phyloP scores from a whole-genome alignment of 495 filamentous ascomycete genomes.

The Lindgomyces ingoldianus region DNA sequence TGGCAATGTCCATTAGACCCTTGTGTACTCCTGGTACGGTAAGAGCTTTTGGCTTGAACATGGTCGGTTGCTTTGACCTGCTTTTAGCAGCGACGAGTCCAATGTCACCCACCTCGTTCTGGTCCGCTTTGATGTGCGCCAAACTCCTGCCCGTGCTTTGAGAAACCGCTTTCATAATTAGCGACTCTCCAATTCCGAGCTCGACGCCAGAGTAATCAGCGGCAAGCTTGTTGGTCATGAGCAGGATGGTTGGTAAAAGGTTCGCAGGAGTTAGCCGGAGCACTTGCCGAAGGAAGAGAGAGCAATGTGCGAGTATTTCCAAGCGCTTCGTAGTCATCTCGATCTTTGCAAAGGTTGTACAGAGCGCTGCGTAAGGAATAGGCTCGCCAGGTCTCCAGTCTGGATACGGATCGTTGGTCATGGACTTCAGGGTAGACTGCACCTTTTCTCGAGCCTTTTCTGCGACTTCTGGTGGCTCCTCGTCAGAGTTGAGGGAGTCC shows the following conservation, averaged over 20 bases:
- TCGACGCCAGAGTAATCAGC: slow-evolving; percentile 96
- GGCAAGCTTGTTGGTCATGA: slow-evolving; percentile 98
- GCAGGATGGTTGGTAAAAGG: slow-evolving; percentile 78
- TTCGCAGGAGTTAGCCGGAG: slow-evolving; percentile 86
- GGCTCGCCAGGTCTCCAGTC: slow-evolving; percentile 89
- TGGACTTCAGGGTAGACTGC: slow-evolving; percentile 70
- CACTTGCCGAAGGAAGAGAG: slow-evolving; percentile 88
- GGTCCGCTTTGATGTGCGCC: slow-evolving; percentile 84
- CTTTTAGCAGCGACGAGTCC: slow-evolving; percentile 94
- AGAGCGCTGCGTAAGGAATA: slow-evolving; percentile 92
- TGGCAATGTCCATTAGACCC: slow-evolving; percentile 85
- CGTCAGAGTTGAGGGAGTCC: slow-evolving; percentile 46
- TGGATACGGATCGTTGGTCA: slow-evolving; percentile 78
- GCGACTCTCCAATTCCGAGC: slow-evolving; percentile 91
- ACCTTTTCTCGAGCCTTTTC: slow-evolving; percentile 79
- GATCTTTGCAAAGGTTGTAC: slow-evolving; percentile 88
- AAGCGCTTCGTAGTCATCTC: slow-evolving; percentile 92
- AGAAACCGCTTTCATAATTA: slow-evolving; percentile 98
- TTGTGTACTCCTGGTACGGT: slow-evolving; percentile 86
- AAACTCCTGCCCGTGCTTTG: slow-evolving; percentile 89
- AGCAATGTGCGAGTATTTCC: slow-evolving; percentile 81
- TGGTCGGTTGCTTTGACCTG: slow-evolving; percentile 87
- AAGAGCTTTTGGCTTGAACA: slow-evolving; percentile 94
- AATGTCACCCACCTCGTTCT: slow-evolving; percentile 93
- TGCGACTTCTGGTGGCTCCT: slow-evolving; percentile 72